These are phyloP conservation scores for Wickerhamiella lipophila DNA, from an alignment of 805 yeast genomes.

Conservation along the genomic window DNA sequence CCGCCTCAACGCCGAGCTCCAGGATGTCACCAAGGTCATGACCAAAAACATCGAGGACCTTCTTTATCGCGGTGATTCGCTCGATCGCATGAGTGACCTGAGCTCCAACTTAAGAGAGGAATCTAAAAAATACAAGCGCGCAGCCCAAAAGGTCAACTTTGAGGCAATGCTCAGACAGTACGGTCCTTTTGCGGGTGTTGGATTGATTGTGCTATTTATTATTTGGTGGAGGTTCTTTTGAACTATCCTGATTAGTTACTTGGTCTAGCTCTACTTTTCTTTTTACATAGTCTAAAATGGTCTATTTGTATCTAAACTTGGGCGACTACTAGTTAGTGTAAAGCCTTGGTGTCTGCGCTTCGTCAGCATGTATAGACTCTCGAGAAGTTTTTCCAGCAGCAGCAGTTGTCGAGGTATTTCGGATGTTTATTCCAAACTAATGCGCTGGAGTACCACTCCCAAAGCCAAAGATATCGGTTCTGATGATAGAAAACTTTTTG, in stretches of 20 bases:
- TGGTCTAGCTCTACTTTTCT: too few species aligned
- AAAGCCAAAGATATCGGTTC: background rate
- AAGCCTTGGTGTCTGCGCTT: background rate
- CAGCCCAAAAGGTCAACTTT: slow-evolving; percentile 81
- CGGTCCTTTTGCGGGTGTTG: slow-evolving; percentile 68
- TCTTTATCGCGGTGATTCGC: slow-evolving; percentile 84
- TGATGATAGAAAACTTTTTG: slow-evolving; percentile 13
- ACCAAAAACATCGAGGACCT: slow-evolving; percentile 93
- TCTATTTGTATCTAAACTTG: too few species aligned
- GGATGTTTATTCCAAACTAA: slow-evolving; percentile 7
- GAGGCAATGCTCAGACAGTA: slow-evolving; percentile 83
- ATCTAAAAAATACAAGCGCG: slow-evolving; percentile 73
- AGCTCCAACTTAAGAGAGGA: slow-evolving; percentile 68
- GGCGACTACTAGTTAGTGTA: background rate
- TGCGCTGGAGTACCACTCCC: slow-evolving; percentile 10
- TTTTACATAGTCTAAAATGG: too few species aligned
- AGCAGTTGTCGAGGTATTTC: background rate
- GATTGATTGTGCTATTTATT: slow-evolving; percentile 54
- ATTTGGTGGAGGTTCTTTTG: slow-evolving; percentile 66
- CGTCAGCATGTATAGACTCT: background rate
- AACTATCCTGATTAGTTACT: too few species aligned
- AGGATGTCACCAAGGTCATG: slow-evolving; percentile 91
- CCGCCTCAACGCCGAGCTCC: slow-evolving; percentile 70
- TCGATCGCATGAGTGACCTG: slow-evolving; percentile 79
- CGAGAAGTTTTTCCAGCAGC: slow-evolving; percentile 1